These are phyloP conservation scores for Zygotorulaspora florentina DNA, from an alignment of 805 yeast genomes.

Conservation along the genomic window DNA sequence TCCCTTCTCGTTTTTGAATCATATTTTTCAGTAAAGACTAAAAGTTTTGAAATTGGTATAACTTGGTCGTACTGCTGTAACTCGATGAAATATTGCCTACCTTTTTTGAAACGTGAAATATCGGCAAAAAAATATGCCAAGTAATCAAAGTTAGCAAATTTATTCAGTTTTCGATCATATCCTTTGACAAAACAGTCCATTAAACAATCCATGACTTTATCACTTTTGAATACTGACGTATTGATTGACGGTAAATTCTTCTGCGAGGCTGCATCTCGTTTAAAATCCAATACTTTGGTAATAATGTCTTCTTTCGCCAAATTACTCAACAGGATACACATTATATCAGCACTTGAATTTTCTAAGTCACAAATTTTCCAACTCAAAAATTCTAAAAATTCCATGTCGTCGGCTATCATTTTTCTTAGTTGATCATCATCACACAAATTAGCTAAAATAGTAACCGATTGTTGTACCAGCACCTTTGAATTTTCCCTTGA, in stretches of 20 bases:
- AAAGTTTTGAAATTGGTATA: conserved; percentile 73
- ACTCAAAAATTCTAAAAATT: conserved; percentile 48
- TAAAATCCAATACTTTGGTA: conserved; percentile 45
- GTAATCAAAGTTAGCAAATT: conserved; percentile 73
- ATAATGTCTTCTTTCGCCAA: conserved; percentile 73
- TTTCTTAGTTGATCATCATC: conserved; percentile 63
- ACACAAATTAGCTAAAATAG: conserved; percentile 79
- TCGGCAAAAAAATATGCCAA: conserved; percentile 87
- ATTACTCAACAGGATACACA: conserved; percentile 80
- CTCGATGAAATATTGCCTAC: conserved; percentile 74
- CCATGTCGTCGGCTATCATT: conserved; percentile 59
- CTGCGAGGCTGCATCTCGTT: conserved; percentile 23
- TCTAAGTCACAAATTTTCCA: conserved; percentile 48
- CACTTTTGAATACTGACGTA: conserved; percentile 52
- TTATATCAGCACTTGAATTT: conserved; percentile 71
- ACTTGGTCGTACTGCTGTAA: conserved; percentile 69
- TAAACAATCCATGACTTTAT: conserved; percentile 65
- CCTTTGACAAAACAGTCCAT: conserved; percentile 91
- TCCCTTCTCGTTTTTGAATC: conserved; percentile 78
- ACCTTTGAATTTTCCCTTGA: conserved; percentile 51
- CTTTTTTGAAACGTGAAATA: conserved; percentile 66
- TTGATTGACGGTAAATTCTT: conserved; percentile 33
- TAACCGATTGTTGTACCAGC: conserved; percentile 61
- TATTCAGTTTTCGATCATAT: conserved; percentile 63
- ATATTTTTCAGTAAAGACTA: conserved; percentile 78